These are phyloP conservation scores for Chaetomium strumarium DNA, from an alignment of 2,329 filamentous ascomycete species.

Conservation along the genomic window DNA sequence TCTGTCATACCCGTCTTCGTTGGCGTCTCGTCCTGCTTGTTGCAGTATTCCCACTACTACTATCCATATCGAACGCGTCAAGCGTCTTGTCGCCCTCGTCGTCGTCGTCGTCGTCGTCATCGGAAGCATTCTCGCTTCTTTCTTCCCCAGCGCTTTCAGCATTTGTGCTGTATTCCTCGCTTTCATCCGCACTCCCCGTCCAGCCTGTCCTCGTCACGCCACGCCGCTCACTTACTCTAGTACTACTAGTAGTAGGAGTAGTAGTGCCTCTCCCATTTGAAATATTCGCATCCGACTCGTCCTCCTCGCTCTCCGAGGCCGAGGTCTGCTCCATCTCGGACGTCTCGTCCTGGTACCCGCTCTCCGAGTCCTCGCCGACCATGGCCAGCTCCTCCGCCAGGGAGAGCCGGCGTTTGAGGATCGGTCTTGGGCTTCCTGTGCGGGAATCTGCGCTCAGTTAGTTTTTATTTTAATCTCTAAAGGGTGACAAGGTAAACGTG, in stretches of 20 bases:
- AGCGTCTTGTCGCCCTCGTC: conserved; percentile 7
- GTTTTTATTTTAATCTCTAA: too few relatives aligned
- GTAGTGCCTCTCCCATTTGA: too few relatives aligned
- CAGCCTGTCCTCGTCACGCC: not conserved
- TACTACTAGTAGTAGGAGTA: too few relatives aligned
- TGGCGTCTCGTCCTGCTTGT: not conserved
- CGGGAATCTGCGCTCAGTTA: not conserved
- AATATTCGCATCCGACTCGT: too few relatives aligned
- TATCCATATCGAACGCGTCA: not conserved
- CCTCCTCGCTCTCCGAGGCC: conserved; percentile 10
- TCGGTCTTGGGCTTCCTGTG: not conserved
- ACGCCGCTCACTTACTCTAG: not conserved
- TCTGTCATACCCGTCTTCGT: not conserved
- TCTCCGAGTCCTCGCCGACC: conserved; percentile 17
- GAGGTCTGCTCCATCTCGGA: conserved; percentile 11
- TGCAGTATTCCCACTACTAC: not conserved
- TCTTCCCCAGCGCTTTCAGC: conserved; percentile 7
- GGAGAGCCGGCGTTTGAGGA: conserved; percentile 14
- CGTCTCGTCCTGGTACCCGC: conserved; percentile 12
- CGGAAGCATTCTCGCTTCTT: conserved; percentile 3
- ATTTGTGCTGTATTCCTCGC: conserved; percentile 7
- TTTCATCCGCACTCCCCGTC: not conserved
- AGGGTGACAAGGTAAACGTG: too few relatives aligned
- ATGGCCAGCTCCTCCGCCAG: conserved; percentile 19
- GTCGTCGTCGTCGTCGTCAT: not conserved